A percentile compares a stretch with the other conserved stretches of the same genome.
Evolutionary conservation across 1,284 basidiomycete species (phyloP).

Genomic region (Rhodotorula sp.): DNA sequence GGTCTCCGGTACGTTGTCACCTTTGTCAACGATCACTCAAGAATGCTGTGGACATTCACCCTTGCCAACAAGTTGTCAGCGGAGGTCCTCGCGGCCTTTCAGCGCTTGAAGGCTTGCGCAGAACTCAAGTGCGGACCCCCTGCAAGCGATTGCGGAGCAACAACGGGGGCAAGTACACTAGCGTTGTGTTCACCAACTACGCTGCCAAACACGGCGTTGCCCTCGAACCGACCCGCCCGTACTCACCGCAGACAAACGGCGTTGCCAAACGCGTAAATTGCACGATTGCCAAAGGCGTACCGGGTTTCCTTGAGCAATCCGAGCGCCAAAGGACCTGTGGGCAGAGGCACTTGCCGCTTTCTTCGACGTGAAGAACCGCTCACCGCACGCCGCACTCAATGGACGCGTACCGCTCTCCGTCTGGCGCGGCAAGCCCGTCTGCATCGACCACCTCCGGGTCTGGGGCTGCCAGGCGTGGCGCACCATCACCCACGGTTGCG

Average conservation of each 20-base stretch:
- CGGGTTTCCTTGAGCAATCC: constrained; percentile 46
- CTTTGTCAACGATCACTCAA: constrained; percentile 50
- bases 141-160: constrained; percentile 50
- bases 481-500: constrained; percentile 41
- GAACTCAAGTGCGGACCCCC: constrained; percentile 42
- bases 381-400: constrained; percentile 43
- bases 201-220: constrained; percentile 47
- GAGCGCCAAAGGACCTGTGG: constrained; percentile 50
- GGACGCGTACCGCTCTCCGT: constrained; percentile 48
- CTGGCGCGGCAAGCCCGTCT: constrained; percentile 45
- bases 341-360: constrained; percentile 48
- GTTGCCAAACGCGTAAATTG: constrained; percentile 47
- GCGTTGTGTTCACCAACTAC: constrained; percentile 44
- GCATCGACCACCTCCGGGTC: constrained; percentile 47
- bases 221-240: constrained; percentile 50
- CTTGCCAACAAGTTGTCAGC: constrained; percentile 52
- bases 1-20: constrained; percentile 51
- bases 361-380: constrained; percentile 50
- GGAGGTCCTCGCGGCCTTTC: constrained; percentile 48
- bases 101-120: constrained; percentile 47
- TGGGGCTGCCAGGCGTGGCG: constrained; percentile 53
- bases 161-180: constrained; percentile 49
- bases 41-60: constrained; percentile 42
- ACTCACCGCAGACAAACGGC: constrained; percentile 51
- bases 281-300: constrained; percentile 46